phyloP scores from a whole-genome alignment of 176 grass and related monocot species.

The maize (Zea mays) region DNA sequence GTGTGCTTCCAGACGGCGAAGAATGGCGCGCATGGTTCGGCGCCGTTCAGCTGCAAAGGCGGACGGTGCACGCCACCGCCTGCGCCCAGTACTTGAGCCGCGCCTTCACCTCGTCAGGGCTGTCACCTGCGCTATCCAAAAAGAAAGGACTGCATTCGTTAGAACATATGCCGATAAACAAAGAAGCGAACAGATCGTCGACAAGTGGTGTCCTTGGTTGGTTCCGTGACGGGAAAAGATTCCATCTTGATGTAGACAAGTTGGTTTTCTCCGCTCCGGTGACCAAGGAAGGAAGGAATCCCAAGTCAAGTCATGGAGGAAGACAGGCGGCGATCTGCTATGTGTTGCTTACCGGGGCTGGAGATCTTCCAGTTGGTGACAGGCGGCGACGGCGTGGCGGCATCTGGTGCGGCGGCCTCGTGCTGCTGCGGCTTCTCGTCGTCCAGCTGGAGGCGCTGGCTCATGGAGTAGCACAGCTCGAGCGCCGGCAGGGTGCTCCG shows the following conservation, averaged over 20 bases:
- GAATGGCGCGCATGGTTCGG: not conserved
- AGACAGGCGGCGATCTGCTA: too few relatives aligned
- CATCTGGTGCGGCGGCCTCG: too few relatives aligned
- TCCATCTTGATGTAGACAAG: not conserved
- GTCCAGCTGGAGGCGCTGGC: slow-evolving; percentile 29
- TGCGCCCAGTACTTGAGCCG: slow-evolving; percentile 57
- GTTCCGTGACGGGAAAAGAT: not conserved
- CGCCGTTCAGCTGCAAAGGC: slow-evolving; percentile 38
- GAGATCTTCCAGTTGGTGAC: slow-evolving; percentile 56
- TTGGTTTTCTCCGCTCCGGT: not conserved
- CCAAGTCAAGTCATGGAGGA: not conserved
- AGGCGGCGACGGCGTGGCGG: not conserved
- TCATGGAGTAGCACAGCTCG: slow-evolving; percentile 57
- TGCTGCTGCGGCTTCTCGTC: not conserved
- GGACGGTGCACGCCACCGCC: slow-evolving; percentile 51
- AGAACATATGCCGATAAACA: not conserved
- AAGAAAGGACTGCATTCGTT: not conserved
- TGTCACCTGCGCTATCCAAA: slow-evolving; percentile 25
- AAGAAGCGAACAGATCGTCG: not conserved
- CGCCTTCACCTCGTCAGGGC: slow-evolving; percentile 51
- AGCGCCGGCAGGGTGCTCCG: slow-evolving; percentile 39
- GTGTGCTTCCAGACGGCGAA: not conserved
- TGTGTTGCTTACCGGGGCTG: slow-evolving; percentile 38
- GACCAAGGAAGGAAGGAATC: not conserved
- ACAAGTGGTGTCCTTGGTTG: not conserved